Evolutionary conservation across 2,329 filamentous ascomycete species (phyloP).

Genomic region (Zalaria obscura): DNA sequence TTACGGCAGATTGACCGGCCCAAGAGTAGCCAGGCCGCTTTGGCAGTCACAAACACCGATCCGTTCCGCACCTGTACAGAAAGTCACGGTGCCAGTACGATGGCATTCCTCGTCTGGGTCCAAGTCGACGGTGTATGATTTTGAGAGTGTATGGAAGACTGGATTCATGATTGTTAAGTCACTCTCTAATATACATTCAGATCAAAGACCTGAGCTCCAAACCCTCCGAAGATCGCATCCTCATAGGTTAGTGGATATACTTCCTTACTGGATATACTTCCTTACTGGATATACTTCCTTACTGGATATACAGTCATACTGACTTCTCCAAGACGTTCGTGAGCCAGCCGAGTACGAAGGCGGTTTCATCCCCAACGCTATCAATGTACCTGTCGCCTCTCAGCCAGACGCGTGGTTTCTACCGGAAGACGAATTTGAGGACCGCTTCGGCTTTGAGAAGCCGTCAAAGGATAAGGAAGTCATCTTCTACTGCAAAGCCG

Average conservation of each 20-base stretch:
- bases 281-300: constrained; percentile 4
- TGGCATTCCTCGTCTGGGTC: constrained; percentile 21
- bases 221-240: constrained; percentile 15
- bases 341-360: constrained; percentile 52
- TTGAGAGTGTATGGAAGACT: constrained; percentile 18
- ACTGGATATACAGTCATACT: not conserved
- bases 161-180: not conserved
- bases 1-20: not conserved
- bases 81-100: constrained; percentile 11
- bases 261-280: not conserved
- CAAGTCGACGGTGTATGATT: constrained; percentile 23
- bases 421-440: constrained; percentile 62
- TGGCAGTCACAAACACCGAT: not conserved
- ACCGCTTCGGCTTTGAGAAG: constrained; percentile 64
- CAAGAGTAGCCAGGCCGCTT: not conserved
- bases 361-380: constrained; percentile 63
- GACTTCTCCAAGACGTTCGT: constrained; percentile 44
- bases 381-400: constrained; percentile 70
- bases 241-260: constrained; percentile 13
- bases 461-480: constrained; percentile 43
- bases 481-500: constrained; percentile 88
- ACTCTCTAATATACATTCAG: constrained; percentile 7
- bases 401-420: constrained; percentile 71
- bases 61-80: not conserved
- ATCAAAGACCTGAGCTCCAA: constrained; percentile 20